These are phyloP conservation scores for Saposhnikovia divaricata DNA, from an alignment of 129 eudicot species.

Conservation along the genomic window DNA sequence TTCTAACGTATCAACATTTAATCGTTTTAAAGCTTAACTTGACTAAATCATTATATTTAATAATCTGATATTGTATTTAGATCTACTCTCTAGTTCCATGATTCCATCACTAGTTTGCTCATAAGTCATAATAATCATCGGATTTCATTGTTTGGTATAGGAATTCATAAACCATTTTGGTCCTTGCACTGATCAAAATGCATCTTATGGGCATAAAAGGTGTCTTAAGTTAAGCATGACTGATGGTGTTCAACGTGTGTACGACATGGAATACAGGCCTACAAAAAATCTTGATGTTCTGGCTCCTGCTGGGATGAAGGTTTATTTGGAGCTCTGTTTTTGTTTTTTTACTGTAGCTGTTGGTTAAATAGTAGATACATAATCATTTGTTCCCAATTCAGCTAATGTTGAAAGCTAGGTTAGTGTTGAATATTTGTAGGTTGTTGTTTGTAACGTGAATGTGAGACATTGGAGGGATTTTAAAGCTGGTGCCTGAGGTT, in stretches of 20 bases:
- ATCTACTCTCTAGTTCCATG: background rate
- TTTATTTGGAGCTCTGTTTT: slow-evolving; percentile 8
- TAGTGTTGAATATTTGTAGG: slow-evolving; percentile 28
- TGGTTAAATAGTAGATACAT: background rate
- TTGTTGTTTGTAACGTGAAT: slow-evolving; percentile 60
- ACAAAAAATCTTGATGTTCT: slow-evolving; percentile 73
- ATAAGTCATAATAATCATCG: background rate
- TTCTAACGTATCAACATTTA: background rate
- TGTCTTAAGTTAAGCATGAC: slow-evolving; percentile 90
- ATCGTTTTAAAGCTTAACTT: background rate
- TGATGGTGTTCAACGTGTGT: slow-evolving; percentile 87
- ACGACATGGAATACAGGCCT: slow-evolving; percentile 92
- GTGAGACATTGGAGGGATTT: slow-evolving; percentile 72
- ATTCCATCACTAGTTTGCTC: background rate
- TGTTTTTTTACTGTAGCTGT: slow-evolving; percentile 1
- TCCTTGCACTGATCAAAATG: slow-evolving; percentile 35
- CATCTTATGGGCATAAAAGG: slow-evolving; percentile 69
- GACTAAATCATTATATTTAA: background rate
- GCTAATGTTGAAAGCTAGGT: background rate
- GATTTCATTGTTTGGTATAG: background rate
- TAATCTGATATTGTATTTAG: too few species aligned
- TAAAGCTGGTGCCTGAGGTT: slow-evolving; percentile 90
- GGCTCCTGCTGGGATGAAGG: slow-evolving; percentile 87
- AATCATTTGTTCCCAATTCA: background rate
- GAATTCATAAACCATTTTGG: background rate